Percentiles rank a stretch among this genome's conserved stretches.
phyloP scores from a whole-genome alignment of 2,329 filamentous ascomycete genomes.

The Cladobotryum mycophilum region DNA sequence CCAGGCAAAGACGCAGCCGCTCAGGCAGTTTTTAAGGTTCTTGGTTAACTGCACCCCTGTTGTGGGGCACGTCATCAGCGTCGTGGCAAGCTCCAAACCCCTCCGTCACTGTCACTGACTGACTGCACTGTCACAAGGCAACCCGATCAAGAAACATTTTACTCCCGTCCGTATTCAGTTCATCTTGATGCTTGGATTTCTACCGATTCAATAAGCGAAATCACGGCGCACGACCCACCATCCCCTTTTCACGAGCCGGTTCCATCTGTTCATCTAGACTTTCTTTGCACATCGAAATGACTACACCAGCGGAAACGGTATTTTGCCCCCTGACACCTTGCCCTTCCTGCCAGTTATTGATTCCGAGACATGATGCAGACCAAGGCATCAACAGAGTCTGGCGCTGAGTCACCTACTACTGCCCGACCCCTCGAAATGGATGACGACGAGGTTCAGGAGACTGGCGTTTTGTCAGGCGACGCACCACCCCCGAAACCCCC shows the following conservation, averaged over 20 bases:
- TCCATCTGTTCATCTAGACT: not conserved
- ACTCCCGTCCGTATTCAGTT: too few species aligned
- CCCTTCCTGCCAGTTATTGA: too few species aligned
- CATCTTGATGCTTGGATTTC: not conserved
- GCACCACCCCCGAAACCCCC: slow-evolving; percentile 73
- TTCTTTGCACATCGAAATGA: slow-evolving; percentile 27
- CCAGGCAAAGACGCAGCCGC: too few species aligned
- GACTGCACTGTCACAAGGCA: not conserved
- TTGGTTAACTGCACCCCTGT: too few species aligned
- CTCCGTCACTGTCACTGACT: slow-evolving; percentile 16
- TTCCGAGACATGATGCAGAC: slow-evolving; percentile 25
- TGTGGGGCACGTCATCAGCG: slow-evolving; percentile 35
- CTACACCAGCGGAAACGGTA: slow-evolving; percentile 39
- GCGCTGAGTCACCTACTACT: slow-evolving; percentile 60
- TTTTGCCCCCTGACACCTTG: slow-evolving; percentile 18
- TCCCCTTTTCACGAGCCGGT: too few species aligned
- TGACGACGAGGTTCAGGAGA: slow-evolving; percentile 63
- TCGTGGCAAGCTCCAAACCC: slow-evolving; percentile 27
- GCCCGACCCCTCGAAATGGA: slow-evolving; percentile 60
- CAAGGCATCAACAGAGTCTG: slow-evolving; percentile 37
- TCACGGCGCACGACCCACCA: not conserved
- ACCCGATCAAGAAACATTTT: too few species aligned
- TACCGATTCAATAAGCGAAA: slow-evolving; percentile 9
- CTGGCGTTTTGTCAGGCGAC: slow-evolving; percentile 36
- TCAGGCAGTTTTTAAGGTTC: too few species aligned